Percentiles rank a stretch among this genome's conserved stretches.
Evolutionary conservation across 371 early-diverging fungal species (phyloP).

Genomic region (Polyrhizophydium stewartii): DNA sequence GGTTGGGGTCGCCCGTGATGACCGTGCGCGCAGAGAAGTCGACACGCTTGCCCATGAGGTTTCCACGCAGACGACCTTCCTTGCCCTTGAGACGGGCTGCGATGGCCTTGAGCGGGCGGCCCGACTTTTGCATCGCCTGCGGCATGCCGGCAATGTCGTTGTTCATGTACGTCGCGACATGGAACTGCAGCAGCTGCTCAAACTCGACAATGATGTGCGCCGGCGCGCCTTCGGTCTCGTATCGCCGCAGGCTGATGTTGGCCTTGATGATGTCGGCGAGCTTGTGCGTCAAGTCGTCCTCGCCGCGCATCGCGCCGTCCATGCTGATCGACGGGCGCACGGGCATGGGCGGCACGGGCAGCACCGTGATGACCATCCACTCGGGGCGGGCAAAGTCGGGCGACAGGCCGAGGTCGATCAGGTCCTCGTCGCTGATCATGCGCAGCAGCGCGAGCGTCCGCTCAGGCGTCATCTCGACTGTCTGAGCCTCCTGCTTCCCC

Average conservation of each 20-base stretch:
- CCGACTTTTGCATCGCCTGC: conserved; percentile 92
- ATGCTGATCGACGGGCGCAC: conserved; percentile 98
- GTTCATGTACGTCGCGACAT: conserved; percentile 98
- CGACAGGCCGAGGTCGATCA: conserved; percentile 87
- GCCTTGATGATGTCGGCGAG: conserved; percentile 97
- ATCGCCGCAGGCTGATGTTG: conserved; percentile 83
- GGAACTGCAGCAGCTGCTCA: conserved; percentile 95
- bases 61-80: conserved; percentile 99
- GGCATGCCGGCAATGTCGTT: conserved; percentile 99
- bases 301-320: conserved; percentile 84
- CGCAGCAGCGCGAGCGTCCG: conserved; percentile 86
- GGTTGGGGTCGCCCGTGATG: conserved; percentile 99
- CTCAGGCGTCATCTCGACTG: conserved; percentile 69
- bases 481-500: conserved; percentile 56
- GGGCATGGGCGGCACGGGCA: conserved; percentile 98
- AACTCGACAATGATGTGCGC: conserved; percentile 94
- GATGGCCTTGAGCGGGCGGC: conserved; percentile 97
- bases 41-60: conserved; percentile 99
- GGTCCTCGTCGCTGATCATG: conserved; percentile 89
- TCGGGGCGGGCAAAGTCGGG: conserved; percentile 95
- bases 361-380: conserved; percentile 92
- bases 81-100: conserved; percentile 99
- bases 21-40: conserved; percentile 99
- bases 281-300: conserved; percentile 99
- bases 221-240: conserved; percentile 96